A percentile compares a stretch with the other conserved stretches of the same genome.
Conservation (phyloP, 108 stramenopile genomes). For the Conticribra weissflogii region DNA sequence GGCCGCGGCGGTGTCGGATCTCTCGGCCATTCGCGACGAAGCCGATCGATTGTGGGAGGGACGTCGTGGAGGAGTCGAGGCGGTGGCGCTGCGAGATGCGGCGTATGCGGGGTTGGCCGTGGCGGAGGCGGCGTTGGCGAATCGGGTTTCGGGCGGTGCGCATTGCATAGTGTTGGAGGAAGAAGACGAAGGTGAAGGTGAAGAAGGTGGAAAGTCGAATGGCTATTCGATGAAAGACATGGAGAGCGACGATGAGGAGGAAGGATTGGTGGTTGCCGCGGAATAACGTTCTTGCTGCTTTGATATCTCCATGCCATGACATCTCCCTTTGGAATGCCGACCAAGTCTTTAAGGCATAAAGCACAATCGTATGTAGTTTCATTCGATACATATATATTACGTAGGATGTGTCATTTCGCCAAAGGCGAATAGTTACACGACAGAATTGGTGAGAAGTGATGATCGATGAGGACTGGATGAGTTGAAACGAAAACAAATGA, state of each 20-base stretch:
- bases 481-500: no score
- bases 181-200: slow-evolving; percentile 38
- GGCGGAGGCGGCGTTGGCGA: slow-evolving; percentile 67
- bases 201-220: background rate
- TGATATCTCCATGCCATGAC: no score
- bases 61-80: slow-evolving; percentile 51
- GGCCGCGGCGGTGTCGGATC: slow-evolving; percentile 59
- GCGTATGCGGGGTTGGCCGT: slow-evolving; percentile 75
- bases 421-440: no score
- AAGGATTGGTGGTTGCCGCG: slow-evolving; percentile 18
- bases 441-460: no score
- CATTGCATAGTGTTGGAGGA: slow-evolving; percentile 69
- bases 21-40: slow-evolving; percentile 61
- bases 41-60: slow-evolving; percentile 61
- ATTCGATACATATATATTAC: no score
- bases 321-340: no score
- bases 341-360: no score
- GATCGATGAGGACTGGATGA: no score
- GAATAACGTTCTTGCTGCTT: no score
- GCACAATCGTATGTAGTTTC: no score
- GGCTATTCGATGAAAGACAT: slow-evolving; percentile 6
- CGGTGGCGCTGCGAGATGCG: slow-evolving; percentile 80
- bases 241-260: slow-evolving; percentile 43
- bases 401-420: no score
- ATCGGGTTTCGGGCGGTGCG: slow-evolving; percentile 71